Percentiles rank a stretch among this genome's conserved stretches.
Evolutionary conservation across 805 yeast species (phyloP).

Genomic region (Pichia paraexigua): DNA sequence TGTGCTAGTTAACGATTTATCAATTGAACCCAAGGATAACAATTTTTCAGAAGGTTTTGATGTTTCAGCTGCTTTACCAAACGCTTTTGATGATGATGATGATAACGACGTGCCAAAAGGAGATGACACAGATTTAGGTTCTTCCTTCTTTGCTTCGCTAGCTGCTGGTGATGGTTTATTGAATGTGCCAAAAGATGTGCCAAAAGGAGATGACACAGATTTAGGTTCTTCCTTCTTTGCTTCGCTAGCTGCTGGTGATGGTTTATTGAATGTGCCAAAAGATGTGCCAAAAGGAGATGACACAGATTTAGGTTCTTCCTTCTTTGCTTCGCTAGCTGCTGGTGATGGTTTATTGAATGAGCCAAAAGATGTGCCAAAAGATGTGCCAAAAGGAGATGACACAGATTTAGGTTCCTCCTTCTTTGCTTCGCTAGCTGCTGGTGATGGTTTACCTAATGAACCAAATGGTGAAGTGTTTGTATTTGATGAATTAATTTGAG

Average conservation of each 20-base stretch:
- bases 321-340: background rate
- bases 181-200: too few relatives aligned
- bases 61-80: background rate
- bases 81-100: background rate
- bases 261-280: too few relatives aligned
- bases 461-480: background rate
- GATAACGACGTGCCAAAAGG: too few relatives aligned
- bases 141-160: too few relatives aligned
- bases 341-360: background rate
- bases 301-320: background rate
- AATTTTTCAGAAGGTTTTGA: background rate
- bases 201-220: too few relatives aligned
- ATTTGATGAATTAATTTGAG: background rate
- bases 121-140: too few relatives aligned
- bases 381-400: background rate
- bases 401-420: background rate
- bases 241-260: too few relatives aligned
- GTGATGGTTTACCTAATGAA: background rate
- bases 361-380: background rate
- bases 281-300: background rate
- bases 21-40: background rate
- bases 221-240: too few relatives aligned
- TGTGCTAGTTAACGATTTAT: background rate
- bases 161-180: too few relatives aligned
- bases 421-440: background rate